Conservation (phyloP, 306 rosid genomes). For the Rosa rugosa region DNA sequence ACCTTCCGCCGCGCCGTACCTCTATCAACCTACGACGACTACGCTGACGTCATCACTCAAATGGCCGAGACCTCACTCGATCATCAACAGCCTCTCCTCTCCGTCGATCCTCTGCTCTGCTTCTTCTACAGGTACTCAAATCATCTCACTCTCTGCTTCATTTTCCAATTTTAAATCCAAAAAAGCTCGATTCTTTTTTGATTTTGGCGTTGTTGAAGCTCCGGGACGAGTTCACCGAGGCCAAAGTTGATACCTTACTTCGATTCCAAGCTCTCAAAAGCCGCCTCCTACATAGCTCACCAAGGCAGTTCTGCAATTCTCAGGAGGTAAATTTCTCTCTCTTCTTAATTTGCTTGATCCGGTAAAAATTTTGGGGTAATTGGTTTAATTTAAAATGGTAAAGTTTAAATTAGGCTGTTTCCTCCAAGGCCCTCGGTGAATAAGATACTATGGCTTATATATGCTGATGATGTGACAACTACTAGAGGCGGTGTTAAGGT, state of each 20-base stretch:
- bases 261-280: constrained; percentile 55
- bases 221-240: constrained; percentile 56
- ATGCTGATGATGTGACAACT: constrained; percentile 50
- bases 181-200: background rate
- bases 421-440: constrained; percentile 50
- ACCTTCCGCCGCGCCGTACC: constrained; percentile 46
- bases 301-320: constrained; percentile 41
- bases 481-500: constrained; percentile 61
- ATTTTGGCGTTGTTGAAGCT: constrained; percentile 32
- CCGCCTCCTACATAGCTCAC: constrained; percentile 50
- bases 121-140: constrained; percentile 59
- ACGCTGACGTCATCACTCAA: constrained; percentile 39
- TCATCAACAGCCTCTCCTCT: constrained; percentile 44
- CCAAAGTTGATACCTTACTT: constrained; percentile 67
- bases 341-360: background rate
- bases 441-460: constrained; percentile 52
- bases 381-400: constrained; percentile 6
- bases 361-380: background rate
- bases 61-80: constrained; percentile 33
- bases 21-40: constrained; percentile 53
- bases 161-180: background rate
- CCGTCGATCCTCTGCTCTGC: constrained; percentile 61
- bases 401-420: constrained; percentile 33
- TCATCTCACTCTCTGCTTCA: background rate
- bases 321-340: constrained; percentile 39